Base-by-base conservation (phyloP, 2,329 filamentous ascomycete genomes). In the Chaetothyriales sp. region DNA sequence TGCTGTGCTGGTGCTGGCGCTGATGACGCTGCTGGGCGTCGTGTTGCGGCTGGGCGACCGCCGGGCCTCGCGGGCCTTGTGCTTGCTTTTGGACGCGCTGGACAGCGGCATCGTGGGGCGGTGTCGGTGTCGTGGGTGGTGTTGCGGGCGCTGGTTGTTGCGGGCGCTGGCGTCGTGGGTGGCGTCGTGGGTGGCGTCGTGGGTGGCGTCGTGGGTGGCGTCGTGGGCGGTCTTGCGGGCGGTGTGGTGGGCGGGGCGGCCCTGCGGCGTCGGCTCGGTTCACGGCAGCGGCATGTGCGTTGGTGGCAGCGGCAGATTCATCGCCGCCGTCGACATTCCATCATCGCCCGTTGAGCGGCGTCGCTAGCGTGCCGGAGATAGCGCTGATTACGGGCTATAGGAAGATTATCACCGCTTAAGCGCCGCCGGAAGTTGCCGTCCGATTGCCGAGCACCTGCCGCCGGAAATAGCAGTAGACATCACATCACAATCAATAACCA, bases 1-100 rank as follows among this genome's bases (percentile, higher is more conserved):
- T 10, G 33, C 13, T 2, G 33, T 40, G 13, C 33, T 40, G 33
- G 65, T 65, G 57, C 59, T 66, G 54, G 72, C 67, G 55, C 73
- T 73, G 59, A 71, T 66, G 33, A 72, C 70, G 18, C 77, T 80
- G 56, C 76, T 74, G 18, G 80, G 80, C 2, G 80, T 83, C 15
- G 78, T 80, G 62, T 82, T 82, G 57, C 80, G 77, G 60, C 78
- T 82, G 56, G 75, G 73, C 47, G 77, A 77, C 43, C 71, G 73
- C 50, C 72, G 69, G 43, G 70, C 68, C 54, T 78, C 75, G 56
- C 72, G 73, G 47, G 68, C 70, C 62, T 78, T 78, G 46, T 71
- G 67, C 63, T 80, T 80, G 60, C 70, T 67, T 60, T 74, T 74
- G 53, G 65, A 67, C 43, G 69, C 69, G 20, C 67, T 58, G 15